Conservation (phyloP, 768 basidiomycete genomes). For the Leccinum arenicola region DNA sequence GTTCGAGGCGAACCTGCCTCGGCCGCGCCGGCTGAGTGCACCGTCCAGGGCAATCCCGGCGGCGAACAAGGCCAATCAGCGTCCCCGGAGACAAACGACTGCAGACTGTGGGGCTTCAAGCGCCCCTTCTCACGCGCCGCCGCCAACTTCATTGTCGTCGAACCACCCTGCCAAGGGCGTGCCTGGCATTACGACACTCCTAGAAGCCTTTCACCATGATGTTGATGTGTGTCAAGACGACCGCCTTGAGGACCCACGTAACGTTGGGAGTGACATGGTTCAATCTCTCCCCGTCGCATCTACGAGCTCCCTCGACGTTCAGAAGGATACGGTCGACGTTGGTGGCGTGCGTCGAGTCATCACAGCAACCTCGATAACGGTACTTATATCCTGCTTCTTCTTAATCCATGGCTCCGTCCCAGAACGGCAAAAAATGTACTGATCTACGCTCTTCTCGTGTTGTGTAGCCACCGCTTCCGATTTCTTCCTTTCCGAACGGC, state of each 20-base stretch:
- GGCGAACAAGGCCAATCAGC: constrained; percentile 11
- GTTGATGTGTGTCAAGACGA: constrained; percentile 12
- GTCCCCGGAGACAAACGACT: constrained; percentile 20
- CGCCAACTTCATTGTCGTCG: constrained; percentile 6
- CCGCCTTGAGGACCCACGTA: constrained; percentile 11
- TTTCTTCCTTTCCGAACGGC: constrained; percentile 17
- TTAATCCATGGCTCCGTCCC: constrained; percentile 6
- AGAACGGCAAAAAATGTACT: constrained; percentile 19
- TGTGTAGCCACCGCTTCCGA: constrained; percentile 23
- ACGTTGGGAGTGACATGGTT: constrained; percentile 5
- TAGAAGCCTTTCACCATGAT: constrained; percentile 22
- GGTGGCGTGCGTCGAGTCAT: constrained; percentile 24
- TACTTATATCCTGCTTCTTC: constrained; percentile 23
- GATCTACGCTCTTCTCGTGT: constrained; percentile 13
- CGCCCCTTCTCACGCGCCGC: constrained; percentile 21
- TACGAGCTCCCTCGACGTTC: constrained; percentile 11
- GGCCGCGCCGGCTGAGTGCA: constrained; percentile 33
- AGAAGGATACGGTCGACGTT: constrained; percentile 14
- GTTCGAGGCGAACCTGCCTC: constrained; percentile 39
- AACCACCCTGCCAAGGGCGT: constrained; percentile 10
- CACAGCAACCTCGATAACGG: constrained; percentile 30
- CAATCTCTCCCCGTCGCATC: constrained; percentile 1
- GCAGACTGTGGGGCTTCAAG: constrained; percentile 21
- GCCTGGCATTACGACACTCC: constrained; percentile 30
- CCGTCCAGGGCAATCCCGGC: constrained; percentile 15